Percentiles rank a stretch among this genome's conserved stretches.
Conservation (phyloP, 768 basidiomycete species). For the Nidularia pulvinata region DNA sequence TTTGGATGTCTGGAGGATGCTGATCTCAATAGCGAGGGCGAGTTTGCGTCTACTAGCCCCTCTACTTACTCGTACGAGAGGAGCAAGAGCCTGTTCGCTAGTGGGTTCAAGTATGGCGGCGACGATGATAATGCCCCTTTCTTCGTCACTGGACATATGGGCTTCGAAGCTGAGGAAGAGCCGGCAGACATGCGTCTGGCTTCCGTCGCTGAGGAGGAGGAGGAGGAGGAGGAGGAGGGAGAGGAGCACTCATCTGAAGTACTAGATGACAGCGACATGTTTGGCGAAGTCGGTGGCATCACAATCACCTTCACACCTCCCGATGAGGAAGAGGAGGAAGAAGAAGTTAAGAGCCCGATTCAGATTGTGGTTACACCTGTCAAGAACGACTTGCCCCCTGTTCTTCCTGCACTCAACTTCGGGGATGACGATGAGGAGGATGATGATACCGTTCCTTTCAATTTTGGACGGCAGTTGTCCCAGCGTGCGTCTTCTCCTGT, state of each 20-base stretch:
- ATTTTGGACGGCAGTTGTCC: conserved; percentile 25
- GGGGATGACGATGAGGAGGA: conserved; percentile 22
- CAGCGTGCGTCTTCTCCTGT: conserved; percentile 10
- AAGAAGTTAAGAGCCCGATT: conserved; percentile 21
- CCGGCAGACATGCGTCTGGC: conserved; percentile 24
- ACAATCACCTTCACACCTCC: conserved; percentile 74
- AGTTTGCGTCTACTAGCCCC: conserved; percentile 39
- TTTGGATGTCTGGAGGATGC: conserved; percentile 68
- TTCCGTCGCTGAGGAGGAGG: conserved; percentile 24
- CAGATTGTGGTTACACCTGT: conserved; percentile 17
- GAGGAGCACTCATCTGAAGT: conserved; percentile 11
- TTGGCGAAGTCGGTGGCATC: conserved; percentile 71
- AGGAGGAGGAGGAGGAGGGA: conserved; percentile 34
- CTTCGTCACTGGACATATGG: conserved; percentile 37
- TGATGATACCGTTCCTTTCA: conserved; percentile 27
- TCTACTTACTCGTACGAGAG: conserved; percentile 49
- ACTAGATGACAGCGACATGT: conserved; percentile 48
- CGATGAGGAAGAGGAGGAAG: conserved; percentile 37
- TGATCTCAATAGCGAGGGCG: conserved; percentile 30
- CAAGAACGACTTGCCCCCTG: conserved; percentile 24
- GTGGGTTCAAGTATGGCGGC: conserved; percentile 43
- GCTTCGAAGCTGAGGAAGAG: conserved; percentile 40
- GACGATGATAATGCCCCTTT: conserved; percentile 53
- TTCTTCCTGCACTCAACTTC: conserved; percentile 32
- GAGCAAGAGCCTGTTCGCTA: conserved; percentile 60